Conservation (phyloP, 2,329 filamentous ascomycete genomes). For the Aspergillus candidus region DNA sequence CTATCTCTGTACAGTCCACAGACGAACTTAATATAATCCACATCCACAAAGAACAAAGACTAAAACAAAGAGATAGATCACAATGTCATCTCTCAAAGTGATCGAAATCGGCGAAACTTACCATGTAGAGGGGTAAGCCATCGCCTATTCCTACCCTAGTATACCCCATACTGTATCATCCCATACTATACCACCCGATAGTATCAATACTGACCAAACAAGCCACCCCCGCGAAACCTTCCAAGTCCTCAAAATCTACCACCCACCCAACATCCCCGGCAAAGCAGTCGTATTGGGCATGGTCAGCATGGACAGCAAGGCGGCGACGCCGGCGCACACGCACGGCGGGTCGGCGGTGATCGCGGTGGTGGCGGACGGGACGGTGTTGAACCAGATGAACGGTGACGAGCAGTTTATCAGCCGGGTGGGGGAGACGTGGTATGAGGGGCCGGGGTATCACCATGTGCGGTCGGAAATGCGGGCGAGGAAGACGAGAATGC, state of each 20-base stretch:
- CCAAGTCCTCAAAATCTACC: slow-evolving; percentile 1
- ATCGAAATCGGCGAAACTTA: slow-evolving; percentile 4
- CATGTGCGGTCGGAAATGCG: slow-evolving; percentile 5
- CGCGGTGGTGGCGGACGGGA: slow-evolving; percentile 1
- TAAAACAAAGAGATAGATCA: not conserved
- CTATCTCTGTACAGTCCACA: no score
- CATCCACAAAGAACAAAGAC: no score
- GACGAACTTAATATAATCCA: no score
- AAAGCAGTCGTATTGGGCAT: slow-evolving; percentile 3
- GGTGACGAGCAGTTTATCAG: not conserved
- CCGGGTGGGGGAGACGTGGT: slow-evolving; percentile 3
- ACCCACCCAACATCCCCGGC: slow-evolving; percentile 5
- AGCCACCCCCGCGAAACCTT: slow-evolving; percentile 6
- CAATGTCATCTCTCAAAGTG: slow-evolving; percentile 2
- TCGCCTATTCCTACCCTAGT: not conserved
- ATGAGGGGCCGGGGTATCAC: slow-evolving; percentile 5
- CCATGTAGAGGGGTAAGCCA: slow-evolving; percentile 4
- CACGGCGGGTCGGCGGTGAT: slow-evolving; percentile 5
- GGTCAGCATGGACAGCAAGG: not conserved
- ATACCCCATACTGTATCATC: not conserved
- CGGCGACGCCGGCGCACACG: slow-evolving; percentile 3
- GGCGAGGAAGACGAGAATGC: not conserved
- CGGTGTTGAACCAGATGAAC: slow-evolving; percentile 8
- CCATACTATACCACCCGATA: not conserved
- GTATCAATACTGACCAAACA: no score